Evolutionary conservation across 441 rosid species (phyloP).

Genomic region (Populus hybrid): DNA sequence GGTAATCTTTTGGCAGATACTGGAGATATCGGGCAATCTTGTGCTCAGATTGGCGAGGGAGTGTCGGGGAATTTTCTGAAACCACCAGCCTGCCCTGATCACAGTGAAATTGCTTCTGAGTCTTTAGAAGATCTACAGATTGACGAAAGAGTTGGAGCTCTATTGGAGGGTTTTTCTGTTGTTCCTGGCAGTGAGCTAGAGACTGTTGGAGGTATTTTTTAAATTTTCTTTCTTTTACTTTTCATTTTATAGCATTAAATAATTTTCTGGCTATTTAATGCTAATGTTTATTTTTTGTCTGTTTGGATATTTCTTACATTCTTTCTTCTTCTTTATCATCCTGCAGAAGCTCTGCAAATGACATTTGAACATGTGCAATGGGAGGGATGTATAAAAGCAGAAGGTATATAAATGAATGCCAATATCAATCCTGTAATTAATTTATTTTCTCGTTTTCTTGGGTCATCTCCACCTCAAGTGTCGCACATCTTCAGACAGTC

Average conservation of each 20-base stretch:
- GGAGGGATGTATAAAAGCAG: conserved; percentile 47
- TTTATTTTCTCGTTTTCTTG: background rate
- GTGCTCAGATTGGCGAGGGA: conserved; percentile 37
- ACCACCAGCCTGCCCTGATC: conserved; percentile 22
- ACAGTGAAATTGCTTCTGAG: conserved; percentile 31
- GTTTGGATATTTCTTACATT: conserved; percentile 12
- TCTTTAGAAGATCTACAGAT: conserved; percentile 56
- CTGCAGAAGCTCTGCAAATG: conserved; percentile 74
- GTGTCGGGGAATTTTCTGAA: conserved; percentile 25
- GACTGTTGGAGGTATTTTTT: conserved; percentile 64
- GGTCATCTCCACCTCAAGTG: background rate
- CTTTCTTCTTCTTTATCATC: conserved; percentile 14
- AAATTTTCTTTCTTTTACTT: background rate
- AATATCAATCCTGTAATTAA: background rate
- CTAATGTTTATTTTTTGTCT: background rate
- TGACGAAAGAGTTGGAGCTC: conserved; percentile 68
- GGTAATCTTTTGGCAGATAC: conserved; percentile 79
- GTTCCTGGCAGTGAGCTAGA: conserved; percentile 86
- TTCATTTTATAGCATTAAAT: background rate
- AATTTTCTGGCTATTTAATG: background rate
- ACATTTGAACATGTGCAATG: conserved; percentile 50
- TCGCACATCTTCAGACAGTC: background rate
- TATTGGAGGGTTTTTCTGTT: conserved; percentile 66
- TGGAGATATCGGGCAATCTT: conserved; percentile 46
- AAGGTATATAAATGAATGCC: conserved; percentile 45